These are phyloP conservation scores for Wickerhamiella kazuoi DNA, from an alignment of 805 yeast species.

Conservation along the genomic window DNA sequence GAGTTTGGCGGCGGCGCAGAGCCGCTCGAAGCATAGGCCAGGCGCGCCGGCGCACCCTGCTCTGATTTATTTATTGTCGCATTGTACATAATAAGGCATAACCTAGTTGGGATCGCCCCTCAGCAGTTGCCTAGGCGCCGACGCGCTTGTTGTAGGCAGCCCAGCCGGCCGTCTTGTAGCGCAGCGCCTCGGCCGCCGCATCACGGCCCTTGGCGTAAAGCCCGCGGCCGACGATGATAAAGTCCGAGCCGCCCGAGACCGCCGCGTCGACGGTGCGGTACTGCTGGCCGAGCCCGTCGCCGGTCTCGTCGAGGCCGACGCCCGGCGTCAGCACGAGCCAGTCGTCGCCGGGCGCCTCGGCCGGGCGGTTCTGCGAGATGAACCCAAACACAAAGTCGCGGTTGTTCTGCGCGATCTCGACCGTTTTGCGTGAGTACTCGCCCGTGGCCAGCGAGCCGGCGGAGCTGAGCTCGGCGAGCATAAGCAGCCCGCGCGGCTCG, in stretches of 20 bases:
- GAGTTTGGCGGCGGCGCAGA: neutral
- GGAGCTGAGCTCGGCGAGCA: slow-evolving; percentile 91
- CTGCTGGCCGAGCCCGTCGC: slow-evolving; percentile 92
- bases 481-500: slow-evolving; percentile 64
- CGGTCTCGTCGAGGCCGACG: slow-evolving; percentile 92
- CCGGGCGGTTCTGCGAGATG: slow-evolving; percentile 78
- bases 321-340: slow-evolving; percentile 98
- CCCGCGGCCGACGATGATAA: slow-evolving; percentile 97
- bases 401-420: slow-evolving; percentile 77
- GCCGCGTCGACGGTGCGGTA: slow-evolving; percentile 85
- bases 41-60: too few species aligned
- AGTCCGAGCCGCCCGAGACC: slow-evolving; percentile 69
- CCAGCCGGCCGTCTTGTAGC: slow-evolving; percentile 94
- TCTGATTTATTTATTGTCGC: too few species aligned
- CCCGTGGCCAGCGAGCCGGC: slow-evolving; percentile 90
- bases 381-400: slow-evolving; percentile 88
- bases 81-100: too few species aligned
- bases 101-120: too few species aligned
- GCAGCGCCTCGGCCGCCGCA: slow-evolving; percentile 66
- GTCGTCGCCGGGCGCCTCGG: slow-evolving; percentile 57
- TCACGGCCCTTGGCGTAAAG: slow-evolving; percentile 88
- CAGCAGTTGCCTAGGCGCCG: too few species aligned
- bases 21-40: too few species aligned
- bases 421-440: slow-evolving; percentile 70
- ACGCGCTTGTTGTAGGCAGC: slow-evolving; percentile 54